phyloP scores from a whole-genome alignment of 352 stramenopile species.

The Lagenidium giganteum region DNA sequence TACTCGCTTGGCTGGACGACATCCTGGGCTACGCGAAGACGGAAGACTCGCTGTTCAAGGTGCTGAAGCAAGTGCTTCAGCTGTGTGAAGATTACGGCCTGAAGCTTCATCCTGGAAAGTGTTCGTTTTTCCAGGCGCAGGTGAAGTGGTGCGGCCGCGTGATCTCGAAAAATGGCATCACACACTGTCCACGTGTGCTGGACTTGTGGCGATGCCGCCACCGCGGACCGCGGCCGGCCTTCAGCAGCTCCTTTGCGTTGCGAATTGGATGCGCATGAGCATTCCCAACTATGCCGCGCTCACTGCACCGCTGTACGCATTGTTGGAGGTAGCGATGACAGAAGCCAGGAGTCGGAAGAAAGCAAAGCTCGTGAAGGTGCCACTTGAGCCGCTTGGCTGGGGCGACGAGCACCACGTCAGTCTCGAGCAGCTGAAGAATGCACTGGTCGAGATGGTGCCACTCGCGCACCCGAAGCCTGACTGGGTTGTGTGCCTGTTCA shows the following conservation, averaged over 20 bases:
- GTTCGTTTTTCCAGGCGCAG: not conserved
- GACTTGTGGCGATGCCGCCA: not conserved
- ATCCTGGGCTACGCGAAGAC: constrained; percentile 2
- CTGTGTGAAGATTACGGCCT: constrained; percentile 1
- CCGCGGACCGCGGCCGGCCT: constrained; percentile 4
- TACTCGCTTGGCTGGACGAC: constrained; percentile 11
- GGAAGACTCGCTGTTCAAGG: not conserved
- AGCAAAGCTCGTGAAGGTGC: too few relatives aligned
- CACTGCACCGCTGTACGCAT: too few relatives aligned
- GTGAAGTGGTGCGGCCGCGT: constrained; percentile 12
- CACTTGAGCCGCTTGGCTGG: too few relatives aligned
- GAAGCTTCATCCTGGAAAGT: constrained; percentile 11
- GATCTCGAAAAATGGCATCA: not conserved
- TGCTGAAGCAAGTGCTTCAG: constrained; percentile 1
- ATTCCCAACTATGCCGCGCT: constrained; percentile 15
- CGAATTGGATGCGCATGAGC: constrained; percentile 13
- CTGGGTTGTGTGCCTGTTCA: constrained; percentile 17
- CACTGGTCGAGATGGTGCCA: constrained; percentile 12
- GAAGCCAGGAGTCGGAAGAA: too few relatives aligned
- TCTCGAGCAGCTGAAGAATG: constrained; percentile 2
- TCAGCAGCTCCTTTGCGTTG: constrained; percentile 10
- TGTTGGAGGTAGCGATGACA: too few relatives aligned
- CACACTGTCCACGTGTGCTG: constrained; percentile 2
- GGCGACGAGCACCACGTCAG: too few relatives aligned
- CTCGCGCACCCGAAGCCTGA: constrained; percentile 12